Conservation (phyloP, 495 filamentous ascomycete genomes). For the Bryoglossum gracile region DNA sequence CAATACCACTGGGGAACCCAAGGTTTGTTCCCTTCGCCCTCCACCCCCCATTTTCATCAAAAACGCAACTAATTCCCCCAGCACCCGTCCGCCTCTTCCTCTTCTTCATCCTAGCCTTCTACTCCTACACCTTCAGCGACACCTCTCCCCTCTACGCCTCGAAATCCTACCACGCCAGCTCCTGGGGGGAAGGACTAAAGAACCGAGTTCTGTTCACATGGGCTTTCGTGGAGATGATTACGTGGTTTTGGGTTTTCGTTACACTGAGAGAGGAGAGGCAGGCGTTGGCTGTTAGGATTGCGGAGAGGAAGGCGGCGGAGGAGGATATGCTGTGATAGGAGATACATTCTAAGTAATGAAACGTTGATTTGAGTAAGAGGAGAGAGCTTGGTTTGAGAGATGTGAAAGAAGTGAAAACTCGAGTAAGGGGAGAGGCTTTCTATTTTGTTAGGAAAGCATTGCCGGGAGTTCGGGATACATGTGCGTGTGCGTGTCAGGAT, state of each 20-base stretch:
- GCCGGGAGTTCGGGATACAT: too few species aligned
- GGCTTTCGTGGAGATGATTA: conserved; percentile 74
- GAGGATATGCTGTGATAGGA: conserved; percentile 15
- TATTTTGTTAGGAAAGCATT: too few species aligned
- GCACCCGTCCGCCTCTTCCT: conserved; percentile 58
- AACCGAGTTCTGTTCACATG: conserved; percentile 78
- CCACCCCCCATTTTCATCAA: conserved; percentile 13
- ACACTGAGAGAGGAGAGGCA: conserved; percentile 45
- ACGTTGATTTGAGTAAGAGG: too few species aligned
- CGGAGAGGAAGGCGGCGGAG: conserved; percentile 18
- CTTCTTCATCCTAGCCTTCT: conserved; percentile 59
- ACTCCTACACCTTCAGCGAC: conserved; percentile 52
- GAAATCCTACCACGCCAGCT: conserved; percentile 24
- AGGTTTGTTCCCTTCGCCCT: conserved; percentile 39
- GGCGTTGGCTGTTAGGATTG: conserved; percentile 28
- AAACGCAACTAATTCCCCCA: conserved; percentile 22
- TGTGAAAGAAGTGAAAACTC: too few species aligned
- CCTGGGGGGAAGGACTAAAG: conserved; percentile 55
- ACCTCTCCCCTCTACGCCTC: conserved; percentile 31
- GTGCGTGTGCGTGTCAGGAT: too few species aligned
- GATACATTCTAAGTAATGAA: too few species aligned
- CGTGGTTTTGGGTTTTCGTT: conserved; percentile 77
- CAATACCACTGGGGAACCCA: conserved; percentile 62
- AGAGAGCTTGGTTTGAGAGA: too few species aligned
- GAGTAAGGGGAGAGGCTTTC: too few species aligned